phyloP scores from a whole-genome alignment of 768 basidiomycete genomes.

The Boletus subcaerulescens region DNA sequence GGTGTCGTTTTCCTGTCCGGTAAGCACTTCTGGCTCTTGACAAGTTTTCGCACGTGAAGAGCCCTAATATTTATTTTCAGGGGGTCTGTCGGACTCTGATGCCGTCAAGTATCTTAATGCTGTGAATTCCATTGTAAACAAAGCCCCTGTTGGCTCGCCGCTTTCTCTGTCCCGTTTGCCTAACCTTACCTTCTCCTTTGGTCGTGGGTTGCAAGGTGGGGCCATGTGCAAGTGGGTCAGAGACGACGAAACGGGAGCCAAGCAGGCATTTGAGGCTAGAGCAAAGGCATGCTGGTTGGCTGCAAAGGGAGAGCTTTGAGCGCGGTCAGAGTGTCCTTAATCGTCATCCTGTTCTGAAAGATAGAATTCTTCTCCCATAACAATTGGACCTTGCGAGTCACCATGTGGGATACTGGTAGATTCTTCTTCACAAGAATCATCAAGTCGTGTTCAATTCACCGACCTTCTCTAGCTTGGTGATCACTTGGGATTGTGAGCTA shows the following conservation, averaged over 20 bases:
- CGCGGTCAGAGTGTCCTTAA: not conserved
- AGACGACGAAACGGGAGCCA: slow-evolving; percentile 42
- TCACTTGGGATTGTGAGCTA: not conserved
- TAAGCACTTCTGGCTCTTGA: slow-evolving; percentile 18
- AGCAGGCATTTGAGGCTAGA: slow-evolving; percentile 40
- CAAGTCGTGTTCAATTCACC: too few relatives aligned
- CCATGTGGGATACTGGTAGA: not conserved
- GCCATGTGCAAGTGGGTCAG: slow-evolving; percentile 45
- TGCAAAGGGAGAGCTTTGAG: slow-evolving; percentile 33
- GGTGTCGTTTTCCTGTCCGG: slow-evolving; percentile 51
- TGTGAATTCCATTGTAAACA: slow-evolving; percentile 39
- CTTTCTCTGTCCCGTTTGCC: slow-evolving; percentile 37
- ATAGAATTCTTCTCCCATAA: not conserved
- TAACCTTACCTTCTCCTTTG: slow-evolving; percentile 49
- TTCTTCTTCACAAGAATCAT: not conserved
- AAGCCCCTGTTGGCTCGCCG: slow-evolving; percentile 31
- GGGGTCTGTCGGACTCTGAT: slow-evolving; percentile 41
- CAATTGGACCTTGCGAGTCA: not conserved
- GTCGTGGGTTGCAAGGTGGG: slow-evolving; percentile 48
- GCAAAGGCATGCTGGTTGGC: slow-evolving; percentile 44
- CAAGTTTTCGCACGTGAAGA: not conserved
- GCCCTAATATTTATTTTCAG: slow-evolving; percentile 19
- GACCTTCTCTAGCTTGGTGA: too few relatives aligned
- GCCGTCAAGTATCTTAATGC: slow-evolving; percentile 42
- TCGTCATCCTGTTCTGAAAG: not conserved